phyloP scores from a whole-genome alignment of 768 basidiomycete genomes.

The Tylopilus subfusipes region DNA sequence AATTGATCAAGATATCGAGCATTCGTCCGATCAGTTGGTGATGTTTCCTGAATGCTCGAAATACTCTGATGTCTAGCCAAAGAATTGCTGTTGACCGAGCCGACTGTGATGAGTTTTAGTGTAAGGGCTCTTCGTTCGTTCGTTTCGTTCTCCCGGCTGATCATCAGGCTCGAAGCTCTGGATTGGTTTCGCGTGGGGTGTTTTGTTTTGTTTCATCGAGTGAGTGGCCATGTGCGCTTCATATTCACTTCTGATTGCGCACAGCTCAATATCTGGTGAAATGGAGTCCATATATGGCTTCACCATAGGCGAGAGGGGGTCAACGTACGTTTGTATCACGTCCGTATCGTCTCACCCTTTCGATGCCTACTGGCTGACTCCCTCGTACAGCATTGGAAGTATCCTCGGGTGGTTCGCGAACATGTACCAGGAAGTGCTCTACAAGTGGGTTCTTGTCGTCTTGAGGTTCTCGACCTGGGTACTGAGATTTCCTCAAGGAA shows the following conservation, averaged over 20 bases:
- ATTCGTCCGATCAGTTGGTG: slow-evolving; percentile 67
- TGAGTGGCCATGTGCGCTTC: slow-evolving; percentile 23
- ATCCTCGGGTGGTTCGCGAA: slow-evolving; percentile 46
- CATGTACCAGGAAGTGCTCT: slow-evolving; percentile 47
- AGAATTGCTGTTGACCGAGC: slow-evolving; percentile 45
- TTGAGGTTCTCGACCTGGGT: not conserved
- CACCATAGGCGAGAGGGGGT: slow-evolving; percentile 54
- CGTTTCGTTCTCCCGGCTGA: slow-evolving; percentile 1
- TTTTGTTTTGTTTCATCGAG: slow-evolving; percentile 66
- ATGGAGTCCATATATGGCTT: slow-evolving; percentile 60
- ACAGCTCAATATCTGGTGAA: slow-evolving; percentile 53
- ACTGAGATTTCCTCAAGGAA: slow-evolving; percentile 19
- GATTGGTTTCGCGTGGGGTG: slow-evolving; percentile 75
- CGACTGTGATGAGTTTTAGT: slow-evolving; percentile 69
- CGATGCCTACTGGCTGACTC: not conserved
- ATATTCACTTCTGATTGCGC: not conserved
- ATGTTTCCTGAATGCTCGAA: not conserved
- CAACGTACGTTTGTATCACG: slow-evolving; percentile 57
- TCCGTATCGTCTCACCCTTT: slow-evolving; percentile 26
- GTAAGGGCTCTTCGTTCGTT: slow-evolving; percentile 36
- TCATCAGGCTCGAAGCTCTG: slow-evolving; percentile 45
- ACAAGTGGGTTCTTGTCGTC: slow-evolving; percentile 36
- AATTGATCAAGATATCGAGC: slow-evolving; percentile 65
- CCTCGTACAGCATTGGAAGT: slow-evolving; percentile 47
- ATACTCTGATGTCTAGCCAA: not conserved